phyloP scores from a whole-genome alignment of 202 grass and related monocot species.

The Zizania palustris region DNA sequence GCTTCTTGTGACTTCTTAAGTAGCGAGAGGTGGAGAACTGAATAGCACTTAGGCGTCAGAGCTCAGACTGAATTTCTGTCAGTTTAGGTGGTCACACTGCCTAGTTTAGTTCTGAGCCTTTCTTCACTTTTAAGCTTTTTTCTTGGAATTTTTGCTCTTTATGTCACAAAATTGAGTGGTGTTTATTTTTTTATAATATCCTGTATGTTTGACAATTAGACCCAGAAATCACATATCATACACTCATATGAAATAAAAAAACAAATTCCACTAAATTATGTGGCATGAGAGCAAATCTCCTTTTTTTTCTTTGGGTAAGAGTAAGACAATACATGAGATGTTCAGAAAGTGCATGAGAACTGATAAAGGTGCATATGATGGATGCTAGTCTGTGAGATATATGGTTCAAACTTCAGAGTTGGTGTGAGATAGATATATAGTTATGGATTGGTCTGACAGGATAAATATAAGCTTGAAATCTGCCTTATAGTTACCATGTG shows the following conservation, averaged over 20 bases:
- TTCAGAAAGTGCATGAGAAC: conserved; percentile 13
- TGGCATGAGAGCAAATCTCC: no score
- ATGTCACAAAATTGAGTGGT: no score
- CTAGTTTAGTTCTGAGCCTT: conserved; percentile 39
- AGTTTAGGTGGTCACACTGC: neutral
- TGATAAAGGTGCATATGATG: neutral
- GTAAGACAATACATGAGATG: neutral
- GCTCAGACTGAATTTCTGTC: neutral
- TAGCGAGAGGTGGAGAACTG: conserved; percentile 44
- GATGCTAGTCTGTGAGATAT: no score
- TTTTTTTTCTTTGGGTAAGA: neutral
- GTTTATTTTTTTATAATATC: no score
- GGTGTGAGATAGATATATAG: conserved; percentile 9
- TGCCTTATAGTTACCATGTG: neutral
- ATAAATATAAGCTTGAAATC: neutral
- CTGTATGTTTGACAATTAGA: no score
- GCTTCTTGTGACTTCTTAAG: neutral
- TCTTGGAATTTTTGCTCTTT: no score
- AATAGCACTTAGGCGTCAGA: neutral
- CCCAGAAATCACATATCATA: no score
- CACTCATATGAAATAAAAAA: no score
- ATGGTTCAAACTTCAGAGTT: neutral
- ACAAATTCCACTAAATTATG: no score
- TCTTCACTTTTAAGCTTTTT: no score
- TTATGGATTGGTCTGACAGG: neutral